Evolutionary conservation across 768 basidiomycete species (phyloP).

Genomic region (Pleurotus pulmonarius): DNA sequence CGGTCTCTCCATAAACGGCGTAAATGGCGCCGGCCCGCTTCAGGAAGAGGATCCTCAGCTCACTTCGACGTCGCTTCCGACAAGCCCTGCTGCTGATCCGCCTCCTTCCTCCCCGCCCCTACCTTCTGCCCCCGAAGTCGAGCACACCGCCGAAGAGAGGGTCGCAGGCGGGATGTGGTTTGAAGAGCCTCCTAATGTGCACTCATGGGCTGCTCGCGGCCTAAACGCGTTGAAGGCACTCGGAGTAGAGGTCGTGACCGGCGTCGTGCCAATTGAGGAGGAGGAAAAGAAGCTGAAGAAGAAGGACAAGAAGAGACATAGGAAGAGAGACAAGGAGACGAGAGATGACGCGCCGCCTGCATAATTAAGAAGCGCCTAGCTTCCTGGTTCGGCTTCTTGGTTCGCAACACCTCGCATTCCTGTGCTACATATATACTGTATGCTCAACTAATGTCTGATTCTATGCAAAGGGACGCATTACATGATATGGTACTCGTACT

Average conservation of each 20-base stretch:
- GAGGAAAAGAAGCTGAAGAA: too few species aligned
- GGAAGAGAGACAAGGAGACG: too few species aligned
- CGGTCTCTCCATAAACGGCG: conserved; percentile 22
- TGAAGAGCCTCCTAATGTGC: conserved; percentile 34
- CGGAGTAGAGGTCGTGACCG: conserved; percentile 43
- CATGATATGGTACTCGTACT: too few species aligned
- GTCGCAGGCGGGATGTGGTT: conserved; percentile 44
- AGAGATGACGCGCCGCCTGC: too few species aligned
- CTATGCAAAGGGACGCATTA: too few species aligned
- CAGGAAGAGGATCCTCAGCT: background rate
- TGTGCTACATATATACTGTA: too few species aligned
- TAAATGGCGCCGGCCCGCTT: background rate
- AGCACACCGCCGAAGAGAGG: background rate
- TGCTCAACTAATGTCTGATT: too few species aligned
- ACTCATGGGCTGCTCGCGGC: conserved; percentile 52
- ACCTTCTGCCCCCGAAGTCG: background rate
- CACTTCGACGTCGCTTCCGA: background rate
- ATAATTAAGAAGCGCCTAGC: too few species aligned
- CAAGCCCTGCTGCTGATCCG: background rate
- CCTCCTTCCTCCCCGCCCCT: background rate
- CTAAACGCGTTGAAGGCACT: conserved; percentile 43
- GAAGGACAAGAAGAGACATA: too few species aligned
- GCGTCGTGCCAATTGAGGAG: conserved; percentile 21
- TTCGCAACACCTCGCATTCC: too few species aligned
- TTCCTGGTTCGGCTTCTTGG: too few species aligned